Percentiles rank a stretch among this genome's conserved stretches.
These are phyloP conservation scores for Neltuma alba DNA, from an alignment of 306 rosid genomes.

Conservation along the genomic window DNA sequence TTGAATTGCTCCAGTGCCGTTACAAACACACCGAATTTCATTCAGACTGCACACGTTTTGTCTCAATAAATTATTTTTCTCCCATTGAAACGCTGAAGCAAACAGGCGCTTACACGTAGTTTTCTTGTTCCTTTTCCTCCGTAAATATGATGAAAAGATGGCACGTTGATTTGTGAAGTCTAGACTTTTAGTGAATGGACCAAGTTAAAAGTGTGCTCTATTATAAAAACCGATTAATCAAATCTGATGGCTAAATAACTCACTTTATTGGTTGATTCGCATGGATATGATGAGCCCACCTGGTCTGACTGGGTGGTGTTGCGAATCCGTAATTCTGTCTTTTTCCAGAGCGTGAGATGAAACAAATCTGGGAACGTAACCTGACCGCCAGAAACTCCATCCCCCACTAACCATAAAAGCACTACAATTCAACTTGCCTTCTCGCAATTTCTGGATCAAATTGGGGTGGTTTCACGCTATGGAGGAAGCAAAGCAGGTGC, in stretches of 20 bases:
- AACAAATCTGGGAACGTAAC: neutral
- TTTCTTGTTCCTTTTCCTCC: too few species aligned
- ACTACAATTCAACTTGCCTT: neutral
- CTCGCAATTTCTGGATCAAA: neutral
- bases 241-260: neutral
- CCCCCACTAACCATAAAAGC: neutral
- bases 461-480: neutral
- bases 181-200: too few species aligned
- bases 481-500: constrained; percentile 26
- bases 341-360: neutral
- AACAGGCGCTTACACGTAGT: too few species aligned
- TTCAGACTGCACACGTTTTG: too few species aligned
- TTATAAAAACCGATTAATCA: too few species aligned
- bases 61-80: too few species aligned
- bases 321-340: neutral
- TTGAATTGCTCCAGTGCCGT: too few species aligned
- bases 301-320: neutral
- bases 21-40: too few species aligned
- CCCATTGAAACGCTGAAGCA: too few species aligned
- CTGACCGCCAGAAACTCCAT: neutral
- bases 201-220: too few species aligned
- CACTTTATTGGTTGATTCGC: neutral
- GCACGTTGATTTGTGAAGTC: too few species aligned
- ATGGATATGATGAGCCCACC: neutral
- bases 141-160: too few species aligned